A percentile compares a stretch with the other conserved stretches of the same genome.
Evolutionary conservation across 176 grass and related monocot species (phyloP).

Genomic region (Eremochloa ophiuroides): DNA sequence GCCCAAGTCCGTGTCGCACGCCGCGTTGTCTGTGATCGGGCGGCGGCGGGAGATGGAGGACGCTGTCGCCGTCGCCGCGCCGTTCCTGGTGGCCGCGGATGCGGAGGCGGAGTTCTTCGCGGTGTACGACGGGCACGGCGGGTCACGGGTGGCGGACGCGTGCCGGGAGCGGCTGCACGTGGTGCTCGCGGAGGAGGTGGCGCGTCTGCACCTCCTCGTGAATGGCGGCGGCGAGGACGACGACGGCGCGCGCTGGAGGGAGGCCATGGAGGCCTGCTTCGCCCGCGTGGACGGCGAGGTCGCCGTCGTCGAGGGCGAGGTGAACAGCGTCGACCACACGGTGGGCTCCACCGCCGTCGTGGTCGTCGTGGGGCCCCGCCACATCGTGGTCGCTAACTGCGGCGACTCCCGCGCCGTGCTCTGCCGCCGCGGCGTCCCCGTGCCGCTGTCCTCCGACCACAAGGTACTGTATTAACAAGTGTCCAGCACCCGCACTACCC

Average conservation of each 20-base stretch:
- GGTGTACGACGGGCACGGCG: conserved; percentile 67
- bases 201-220: neutral
- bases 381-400: conserved; percentile 78
- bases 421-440: conserved; percentile 53
- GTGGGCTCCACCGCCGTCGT: conserved; percentile 61
- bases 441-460: conserved; percentile 77
- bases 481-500: neutral
- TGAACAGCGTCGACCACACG: neutral
- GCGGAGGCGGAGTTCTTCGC: conserved; percentile 30
- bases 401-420: conserved; percentile 72
- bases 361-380: conserved; percentile 33
- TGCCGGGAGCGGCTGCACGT: conserved; percentile 58
- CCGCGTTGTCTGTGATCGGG: conserved; percentile 39
- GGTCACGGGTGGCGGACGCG: conserved; percentile 36
- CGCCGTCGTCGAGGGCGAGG: neutral
- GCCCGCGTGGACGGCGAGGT: conserved; percentile 65
- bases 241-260: conserved; percentile 33
- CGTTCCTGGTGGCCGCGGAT: neutral
- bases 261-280: conserved; percentile 56
- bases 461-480: conserved; percentile 48
- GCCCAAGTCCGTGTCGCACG: conserved; percentile 33
- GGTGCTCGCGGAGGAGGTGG: conserved; percentile 73
- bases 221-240: neutral
- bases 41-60: conserved; percentile 51
- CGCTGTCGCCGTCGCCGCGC: conserved; percentile 26